Conservation (phyloP, 208 protist species). For the Acanthamoeba royreba region DNA sequence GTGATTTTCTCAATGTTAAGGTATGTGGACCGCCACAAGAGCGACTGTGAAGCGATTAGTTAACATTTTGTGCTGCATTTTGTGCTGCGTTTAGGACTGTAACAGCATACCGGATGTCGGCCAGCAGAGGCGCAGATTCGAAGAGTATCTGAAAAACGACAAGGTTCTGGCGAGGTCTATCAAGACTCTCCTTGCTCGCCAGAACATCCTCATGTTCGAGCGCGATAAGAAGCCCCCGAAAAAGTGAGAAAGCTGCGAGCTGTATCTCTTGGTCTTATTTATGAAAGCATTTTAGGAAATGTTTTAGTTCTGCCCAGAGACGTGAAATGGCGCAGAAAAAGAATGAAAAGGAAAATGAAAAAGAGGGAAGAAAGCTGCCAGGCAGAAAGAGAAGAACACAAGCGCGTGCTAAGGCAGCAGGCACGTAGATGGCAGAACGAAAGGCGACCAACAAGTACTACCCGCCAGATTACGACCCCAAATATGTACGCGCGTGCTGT, state of each 20-base stretch:
- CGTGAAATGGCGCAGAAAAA: too few species aligned
- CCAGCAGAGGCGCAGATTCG: neutral
- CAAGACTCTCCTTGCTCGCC: neutral
- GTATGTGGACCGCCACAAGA: neutral
- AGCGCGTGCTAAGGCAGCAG: neutral
- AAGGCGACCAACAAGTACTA: constrained; percentile 79
- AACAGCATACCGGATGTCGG: neutral
- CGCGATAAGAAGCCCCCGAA: neutral
- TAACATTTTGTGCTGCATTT: neutral
- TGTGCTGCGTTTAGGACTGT: neutral
- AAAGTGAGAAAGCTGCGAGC: neutral
- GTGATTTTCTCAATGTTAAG: neutral
- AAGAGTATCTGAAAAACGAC: neutral
- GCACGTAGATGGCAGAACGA: constrained; percentile 67
- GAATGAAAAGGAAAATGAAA: too few species aligned
- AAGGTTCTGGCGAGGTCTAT: neutral
- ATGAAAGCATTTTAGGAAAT: too few species aligned
- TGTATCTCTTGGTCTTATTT: too few species aligned
- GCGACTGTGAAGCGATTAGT: too few species aligned
- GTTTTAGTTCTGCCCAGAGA: too few species aligned
- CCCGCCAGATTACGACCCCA: constrained; percentile 74
- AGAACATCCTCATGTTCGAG: neutral
- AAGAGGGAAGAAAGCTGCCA: too few species aligned
- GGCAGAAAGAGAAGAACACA: neutral
- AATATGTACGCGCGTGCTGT: neutral